These are phyloP conservation scores for Mortierella sp. DNA, from an alignment of 371 early-diverging fungal species.

Conservation along the genomic window DNA sequence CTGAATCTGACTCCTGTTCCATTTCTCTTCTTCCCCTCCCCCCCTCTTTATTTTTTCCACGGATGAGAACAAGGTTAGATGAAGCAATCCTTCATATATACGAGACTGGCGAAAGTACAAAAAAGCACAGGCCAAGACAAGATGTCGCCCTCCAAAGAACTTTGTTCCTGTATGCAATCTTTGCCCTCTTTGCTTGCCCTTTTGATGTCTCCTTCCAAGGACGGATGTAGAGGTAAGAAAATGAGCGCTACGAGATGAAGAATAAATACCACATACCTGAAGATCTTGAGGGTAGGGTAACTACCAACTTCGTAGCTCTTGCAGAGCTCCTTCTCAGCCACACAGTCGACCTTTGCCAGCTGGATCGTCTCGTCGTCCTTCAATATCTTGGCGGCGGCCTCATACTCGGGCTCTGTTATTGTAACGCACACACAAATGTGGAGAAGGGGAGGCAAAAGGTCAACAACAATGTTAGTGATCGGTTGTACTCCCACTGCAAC, in stretches of 20 bases:
- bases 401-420: conserved; percentile 88
- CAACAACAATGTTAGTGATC: background rate
- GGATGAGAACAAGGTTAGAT: background rate
- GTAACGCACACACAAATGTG: background rate
- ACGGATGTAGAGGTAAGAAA: background rate
- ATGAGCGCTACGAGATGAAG: no score
- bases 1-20: background rate
- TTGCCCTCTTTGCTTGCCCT: background rate
- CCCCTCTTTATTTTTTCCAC: background rate
- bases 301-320: conserved; percentile 83
- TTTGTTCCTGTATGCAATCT: background rate
- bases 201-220: background rate
- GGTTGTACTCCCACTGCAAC: background rate
- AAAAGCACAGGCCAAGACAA: background rate
- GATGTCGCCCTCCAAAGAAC: background rate
- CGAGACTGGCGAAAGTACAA: background rate
- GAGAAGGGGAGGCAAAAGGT: background rate
- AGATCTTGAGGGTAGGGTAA: conserved; percentile 94
- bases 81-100: background rate
- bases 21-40: background rate
- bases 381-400: conserved; percentile 84
- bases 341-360: conserved; percentile 96
- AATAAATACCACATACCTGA: conserved; percentile 49
- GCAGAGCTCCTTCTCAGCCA: conserved; percentile 83
- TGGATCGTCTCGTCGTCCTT: conserved; percentile 70